Conservation (phyloP, 306 rosid genomes). For the Quercus wislizeni region DNA sequence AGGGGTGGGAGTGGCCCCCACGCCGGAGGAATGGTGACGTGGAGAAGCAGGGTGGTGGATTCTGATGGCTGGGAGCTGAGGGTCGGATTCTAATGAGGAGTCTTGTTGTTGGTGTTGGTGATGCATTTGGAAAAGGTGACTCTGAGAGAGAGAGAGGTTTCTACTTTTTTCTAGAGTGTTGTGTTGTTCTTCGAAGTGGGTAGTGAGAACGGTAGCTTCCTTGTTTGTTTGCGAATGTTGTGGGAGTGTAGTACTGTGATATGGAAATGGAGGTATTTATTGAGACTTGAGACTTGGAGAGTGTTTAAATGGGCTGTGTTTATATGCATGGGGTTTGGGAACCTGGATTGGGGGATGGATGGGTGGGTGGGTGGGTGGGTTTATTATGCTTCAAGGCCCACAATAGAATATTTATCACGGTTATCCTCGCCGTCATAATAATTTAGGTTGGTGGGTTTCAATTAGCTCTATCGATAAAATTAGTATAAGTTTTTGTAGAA, state of each 20-base stretch:
- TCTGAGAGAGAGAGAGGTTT: neutral
- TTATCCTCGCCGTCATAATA: no score
- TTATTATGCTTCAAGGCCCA: no score
- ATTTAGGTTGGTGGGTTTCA: accelerated
- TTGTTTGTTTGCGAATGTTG: no score
- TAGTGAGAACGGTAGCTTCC: constrained; percentile 11
- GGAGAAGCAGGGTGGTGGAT: constrained; percentile 95
- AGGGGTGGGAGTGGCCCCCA: constrained; percentile 68
- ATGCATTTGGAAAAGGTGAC: constrained; percentile 25
- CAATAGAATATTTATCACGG: no score
- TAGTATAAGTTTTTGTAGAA: accelerated
- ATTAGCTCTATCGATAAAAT: accelerated
- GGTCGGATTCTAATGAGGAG: constrained; percentile 53
- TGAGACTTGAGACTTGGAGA: no score
- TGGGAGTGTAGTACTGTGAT: no score
- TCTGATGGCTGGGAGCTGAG: constrained; percentile 78
- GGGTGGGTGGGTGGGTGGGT: no score
- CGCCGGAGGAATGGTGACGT: constrained; percentile 28
- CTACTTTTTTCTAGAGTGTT: neutral
- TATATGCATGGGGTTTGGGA: no score
- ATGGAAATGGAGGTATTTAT: no score
- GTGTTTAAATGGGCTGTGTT: no score
- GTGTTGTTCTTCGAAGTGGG: neutral
- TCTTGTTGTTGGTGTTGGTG: constrained; percentile 42
- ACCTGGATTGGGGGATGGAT: no score